Base-by-base conservation (phyloP, 169 alveolate genomes). In the Miamiensis avidus region DNA sequence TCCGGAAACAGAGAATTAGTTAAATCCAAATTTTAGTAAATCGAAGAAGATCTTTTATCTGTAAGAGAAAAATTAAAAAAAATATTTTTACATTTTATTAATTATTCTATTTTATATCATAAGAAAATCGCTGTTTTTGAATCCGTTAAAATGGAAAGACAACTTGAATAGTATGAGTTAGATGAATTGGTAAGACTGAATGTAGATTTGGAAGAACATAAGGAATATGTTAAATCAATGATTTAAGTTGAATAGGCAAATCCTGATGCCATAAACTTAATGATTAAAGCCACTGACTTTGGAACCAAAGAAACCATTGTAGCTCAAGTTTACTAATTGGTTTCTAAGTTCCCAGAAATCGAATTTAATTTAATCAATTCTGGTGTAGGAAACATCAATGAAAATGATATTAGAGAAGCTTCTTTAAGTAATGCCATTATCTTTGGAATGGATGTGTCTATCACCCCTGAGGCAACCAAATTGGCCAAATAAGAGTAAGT, bases 271-370 rank as follows among this genome's bases (percentile, higher is more conserved):
- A 81, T 91, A 49, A 96, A 92, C n/a, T 77, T 97, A 27, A 94
- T 97, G 4, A 82, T 97, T 29, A 96, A 97, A 74, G 97, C 98
- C 30, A 87, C 95, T 27, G 97, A 97, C 73, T 94, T 90, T 74
- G 98, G 99, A 27, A 95, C 97, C n/a, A 83, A 97, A 64, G 98
- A 96, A 29, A 98, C 98, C 0, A 88, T 97, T 0, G 81, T 89
- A 1, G 91, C 95, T 74, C 96, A 96, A 88, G 88, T 96, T 1
- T 78, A 87, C 26, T 89, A 90, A 76, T 87, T 94, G 75, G 89
- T 82, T 16, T 82, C 89, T 34, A 89, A 76, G 81, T 64, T 73
- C 69, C 86, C 76, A 31, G 75, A 89, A n/a, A 82, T 91, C 73
- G 92, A 95, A 27, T 91, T 97, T 34, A 91, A 86, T 33, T 88